Evolutionary conservation across 2,329 filamentous ascomycete genomes (phyloP), one percentile per base, ranked within the genome.

Genomic region (Diplodia seriata): DNA sequence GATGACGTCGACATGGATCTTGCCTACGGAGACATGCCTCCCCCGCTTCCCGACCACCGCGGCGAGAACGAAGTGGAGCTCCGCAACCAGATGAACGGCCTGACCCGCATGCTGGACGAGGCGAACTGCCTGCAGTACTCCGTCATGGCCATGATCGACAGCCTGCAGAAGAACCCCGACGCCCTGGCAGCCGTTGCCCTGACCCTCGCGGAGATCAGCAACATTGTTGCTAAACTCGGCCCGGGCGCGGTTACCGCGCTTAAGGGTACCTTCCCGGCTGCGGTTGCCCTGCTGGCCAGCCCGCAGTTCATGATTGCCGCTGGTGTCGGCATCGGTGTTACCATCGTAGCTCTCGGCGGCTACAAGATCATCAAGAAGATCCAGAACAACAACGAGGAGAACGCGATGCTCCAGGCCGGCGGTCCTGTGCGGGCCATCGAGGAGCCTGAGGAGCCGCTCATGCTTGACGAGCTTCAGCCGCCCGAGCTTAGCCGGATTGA

Each of bases 281-380:
- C 97, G 23, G 94, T 97, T 73, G 91, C 90, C 0, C 85, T 99
- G 26, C 86, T 99, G 3, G 89, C 92, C 0, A 94, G 91, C 68
- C 95, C 95, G 0, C 93, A 99, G 75, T 99, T 99, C 76, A 87
- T 97, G 70, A 97, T 99, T 73, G 93, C 93, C 4, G 93, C 92
- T 0, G 92, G 94, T 53, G 89, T 97, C 15, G 92, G 91, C 0
- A 89, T 97, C 0, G 95, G 95, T 15, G 90, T 97, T n/a, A 98
- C 95, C 0, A 89, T 98, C 9, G 92, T 99, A 74, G 94, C 95
- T 77, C 92, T 99, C 69, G 95, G 95, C 66, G 94, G 95, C 5
- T 98, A 93, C 86, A 98, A 97, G 81, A 97, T 99, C 77, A 89
- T 99, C 80, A 96, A 97, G 84, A 90, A 89, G 73, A 92, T 98